Percentiles rank a stretch among this genome's conserved stretches.
These are phyloP conservation scores for Geotrichum klebahnii DNA, from an alignment of 1,139 yeast species.

Conservation along the genomic window DNA sequence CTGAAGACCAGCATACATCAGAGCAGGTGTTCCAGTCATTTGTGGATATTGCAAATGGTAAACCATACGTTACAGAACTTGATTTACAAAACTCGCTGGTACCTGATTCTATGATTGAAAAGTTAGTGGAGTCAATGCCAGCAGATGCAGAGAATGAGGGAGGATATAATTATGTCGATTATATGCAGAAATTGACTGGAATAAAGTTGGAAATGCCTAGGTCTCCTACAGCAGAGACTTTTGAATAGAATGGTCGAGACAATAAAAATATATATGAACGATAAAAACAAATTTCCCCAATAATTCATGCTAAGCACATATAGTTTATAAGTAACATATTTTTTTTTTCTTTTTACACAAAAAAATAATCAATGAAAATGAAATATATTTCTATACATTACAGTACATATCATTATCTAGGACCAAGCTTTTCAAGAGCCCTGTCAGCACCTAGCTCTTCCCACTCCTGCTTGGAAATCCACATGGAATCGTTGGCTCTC, in stretches of 20 bases:
- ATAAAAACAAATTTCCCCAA: background rate
- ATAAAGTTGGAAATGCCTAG: slow-evolving; percentile 13
- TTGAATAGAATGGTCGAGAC: background rate
- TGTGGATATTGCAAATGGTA: slow-evolving; percentile 42
- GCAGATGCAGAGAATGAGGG: slow-evolving; percentile 12
- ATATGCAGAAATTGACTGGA: slow-evolving; percentile 32
- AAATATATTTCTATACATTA: background rate
- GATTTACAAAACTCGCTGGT: slow-evolving; percentile 41
- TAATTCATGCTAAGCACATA: background rate
- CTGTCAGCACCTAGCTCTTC: slow-evolving; percentile 84
- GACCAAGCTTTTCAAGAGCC: slow-evolving; percentile 83
- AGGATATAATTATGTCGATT: slow-evolving; percentile 34
- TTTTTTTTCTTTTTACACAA: background rate
- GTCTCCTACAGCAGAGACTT: background rate
- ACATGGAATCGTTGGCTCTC: slow-evolving; percentile 98
- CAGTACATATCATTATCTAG: slow-evolving; percentile 50
- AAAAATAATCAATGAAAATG: background rate
- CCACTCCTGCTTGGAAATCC: slow-evolving; percentile 97
- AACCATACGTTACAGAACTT: slow-evolving; percentile 41
- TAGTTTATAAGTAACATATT: background rate
- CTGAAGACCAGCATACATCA: slow-evolving; percentile 42
- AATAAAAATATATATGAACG: background rate
- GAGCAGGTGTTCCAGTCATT: slow-evolving; percentile 43
- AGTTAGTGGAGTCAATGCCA: slow-evolving; percentile 37
- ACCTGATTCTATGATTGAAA: slow-evolving; percentile 38